Evolutionary conservation across 192 early-diverging fungal genomes (phyloP), one percentile per base, ranked within the genome.

Genomic region (Linnemannia schmuckeri): DNA sequence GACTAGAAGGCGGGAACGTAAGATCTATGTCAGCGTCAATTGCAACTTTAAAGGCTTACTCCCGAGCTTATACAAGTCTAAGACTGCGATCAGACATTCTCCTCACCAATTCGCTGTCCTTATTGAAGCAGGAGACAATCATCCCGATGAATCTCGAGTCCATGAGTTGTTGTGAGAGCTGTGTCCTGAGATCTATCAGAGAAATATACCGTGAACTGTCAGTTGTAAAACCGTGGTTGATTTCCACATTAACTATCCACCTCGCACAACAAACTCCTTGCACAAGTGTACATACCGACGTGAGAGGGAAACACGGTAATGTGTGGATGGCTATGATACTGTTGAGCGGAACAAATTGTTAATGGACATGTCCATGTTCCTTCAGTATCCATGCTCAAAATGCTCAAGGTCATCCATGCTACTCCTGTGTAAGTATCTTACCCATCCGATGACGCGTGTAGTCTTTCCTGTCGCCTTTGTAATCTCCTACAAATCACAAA

Each of bases 311-410:
- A 90, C 4, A 91, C 91, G 0, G 91, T 92, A 37, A 92, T 92
- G 40, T 90, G 89, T 27, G 91, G 91, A 81, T 92, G 91, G 35
- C 91, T 92, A 61, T 92, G 91, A 37, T 92, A 92, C 91, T 92
- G 54, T 54, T 9, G 8, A 38, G 35, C 35, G 49, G 52, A 72
- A 42, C 52, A 41, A 42, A 17, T 33, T 42, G 40, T 30, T 18
- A 30, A 18, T 61, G n/a, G 17, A 22, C 15, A 42, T 27, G 7
- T 33, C 55, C 42, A 9, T 35, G 5, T 55, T 41, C 24, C 72
- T 22, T 73, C 17, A 22, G 15, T 6, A 24, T 20, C 55, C 20
- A 37, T 37, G 37, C 3, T 37, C 37, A 37, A 37, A 37, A 27
- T 33, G 2, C 10, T 24, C n/a, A 12, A 66, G 61, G 27, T 4